Evolutionary conservation across 257 asterid genomes (phyloP).

Genomic region (Galeopsis tetrahit): DNA sequence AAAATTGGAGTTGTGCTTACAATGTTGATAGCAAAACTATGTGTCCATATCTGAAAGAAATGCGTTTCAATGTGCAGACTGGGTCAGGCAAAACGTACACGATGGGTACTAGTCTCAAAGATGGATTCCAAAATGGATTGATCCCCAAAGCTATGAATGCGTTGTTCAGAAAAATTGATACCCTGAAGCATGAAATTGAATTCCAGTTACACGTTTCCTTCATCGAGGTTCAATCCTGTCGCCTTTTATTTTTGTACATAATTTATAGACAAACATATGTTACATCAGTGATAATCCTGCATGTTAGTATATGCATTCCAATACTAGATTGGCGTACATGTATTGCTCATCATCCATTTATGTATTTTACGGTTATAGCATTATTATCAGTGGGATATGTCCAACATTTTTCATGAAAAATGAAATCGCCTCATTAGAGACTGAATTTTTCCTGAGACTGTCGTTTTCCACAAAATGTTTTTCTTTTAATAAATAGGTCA

Average conservation of each 20-base stretch:
- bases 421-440: too few relatives aligned
- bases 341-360: neutral
- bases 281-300: slow-evolving; percentile 4
- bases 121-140: slow-evolving; percentile 78
- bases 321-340: neutral
- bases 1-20: neutral
- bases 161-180: slow-evolving; percentile 84
- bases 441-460: too few relatives aligned
- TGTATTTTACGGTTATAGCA: neutral
- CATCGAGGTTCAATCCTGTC: slow-evolving; percentile 69
- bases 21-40: neutral
- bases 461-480: neutral
- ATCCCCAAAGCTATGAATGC: slow-evolving; percentile 90
- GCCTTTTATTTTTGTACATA: slow-evolving; percentile 5
- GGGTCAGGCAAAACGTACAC: slow-evolving; percentile 99
- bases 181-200: slow-evolving; percentile 80
- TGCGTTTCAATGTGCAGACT: slow-evolving; percentile 62
- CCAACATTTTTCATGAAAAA: too few relatives aligned
- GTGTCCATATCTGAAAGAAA: slow-evolving; percentile 1
- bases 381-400: neutral
- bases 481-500: too few relatives aligned
- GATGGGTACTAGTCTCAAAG: slow-evolving; percentile 93
- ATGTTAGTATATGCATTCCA: neutral
- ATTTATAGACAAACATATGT: slow-evolving; percentile 1
- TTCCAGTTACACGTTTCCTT: slow-evolving; percentile 94